Evolutionary conservation across 805 yeast genomes (phyloP).

Genomic region (Candida hispaniensis): DNA sequence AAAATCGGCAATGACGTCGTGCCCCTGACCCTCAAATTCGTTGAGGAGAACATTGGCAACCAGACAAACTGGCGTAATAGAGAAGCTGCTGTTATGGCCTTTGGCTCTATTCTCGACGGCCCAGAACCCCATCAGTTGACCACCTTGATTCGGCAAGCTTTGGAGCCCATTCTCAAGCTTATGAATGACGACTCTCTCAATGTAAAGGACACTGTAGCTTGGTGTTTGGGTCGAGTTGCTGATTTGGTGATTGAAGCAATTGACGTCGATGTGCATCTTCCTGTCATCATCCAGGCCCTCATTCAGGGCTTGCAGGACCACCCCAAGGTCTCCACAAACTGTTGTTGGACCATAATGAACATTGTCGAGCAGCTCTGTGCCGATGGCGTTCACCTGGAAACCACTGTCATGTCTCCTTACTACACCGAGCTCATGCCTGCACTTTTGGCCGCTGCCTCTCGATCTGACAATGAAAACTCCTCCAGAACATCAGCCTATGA

Average conservation of each 20-base stretch:
- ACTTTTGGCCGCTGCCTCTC: slow-evolving; percentile 56
- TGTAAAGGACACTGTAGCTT: slow-evolving; percentile 93
- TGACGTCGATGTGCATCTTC: slow-evolving; percentile 52
- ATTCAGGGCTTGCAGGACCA: slow-evolving; percentile 77
- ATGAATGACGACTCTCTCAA: slow-evolving; percentile 68
- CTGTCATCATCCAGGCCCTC: slow-evolving; percentile 62
- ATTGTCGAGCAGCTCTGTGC: slow-evolving; percentile 67
- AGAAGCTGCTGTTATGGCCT: slow-evolving; percentile 99
- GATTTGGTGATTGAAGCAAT: slow-evolving; percentile 74
- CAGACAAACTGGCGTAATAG: slow-evolving; percentile 64
- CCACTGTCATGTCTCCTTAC: slow-evolving; percentile 64
- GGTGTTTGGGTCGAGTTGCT: slow-evolving; percentile 96
- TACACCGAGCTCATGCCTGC: slow-evolving; percentile 60
- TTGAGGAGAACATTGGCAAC: slow-evolving; percentile 55
- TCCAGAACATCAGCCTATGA: slow-evolving; percentile 96
- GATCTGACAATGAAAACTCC: slow-evolving; percentile 71
- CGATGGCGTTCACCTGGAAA: slow-evolving; percentile 37
- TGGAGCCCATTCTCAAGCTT: slow-evolving; percentile 62
- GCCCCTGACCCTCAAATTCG: slow-evolving; percentile 74
- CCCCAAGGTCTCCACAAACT: slow-evolving; percentile 89
- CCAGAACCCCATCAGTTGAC: slow-evolving; percentile 67
- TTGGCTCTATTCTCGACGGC: slow-evolving; percentile 93
- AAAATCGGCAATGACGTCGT: slow-evolving; percentile 79
- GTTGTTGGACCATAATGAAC: slow-evolving; percentile 95
- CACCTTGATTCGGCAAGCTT: slow-evolving; percentile 65